Evolutionary conservation across 352 stramenopile species (phyloP), one percentile per base, ranked within the genome.

Genomic region (Globisporangium orthogonon): DNA sequence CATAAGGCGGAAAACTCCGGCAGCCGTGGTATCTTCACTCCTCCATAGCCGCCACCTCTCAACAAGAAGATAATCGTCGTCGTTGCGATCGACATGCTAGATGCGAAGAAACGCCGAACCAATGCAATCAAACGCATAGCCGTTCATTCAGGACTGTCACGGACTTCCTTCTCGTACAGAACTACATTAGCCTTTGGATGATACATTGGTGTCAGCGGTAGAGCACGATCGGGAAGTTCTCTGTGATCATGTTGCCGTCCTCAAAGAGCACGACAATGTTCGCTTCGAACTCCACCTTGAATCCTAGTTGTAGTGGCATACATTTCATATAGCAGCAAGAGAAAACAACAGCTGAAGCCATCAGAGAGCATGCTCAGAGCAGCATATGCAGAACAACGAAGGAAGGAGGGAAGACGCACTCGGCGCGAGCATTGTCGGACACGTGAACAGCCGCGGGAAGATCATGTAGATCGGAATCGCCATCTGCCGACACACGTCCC

Each of bases 401-500:
- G 2, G 9, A 29, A 33, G 15, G 11, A 31, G 33, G 5, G 23
- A 33, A 2, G 50, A 62, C 71, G 33, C 61, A 91, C 82, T 63
- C 31, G 81, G 70, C 14, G 83, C 91, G 53, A 91, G 64, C 79
- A 96, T 93, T n/a, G 89, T 94, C 10, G 91, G 90, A 54, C 89
- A 97, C 0, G 90, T 96, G 60, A 97, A 97, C 23, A 97, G 73
- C 4, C 91, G 76, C 0, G 92, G 92, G 50, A 98, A 95, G 54
- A 97, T 91, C 88, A 97, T 97, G 78, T 97, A 97, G 59, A 98
- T 95, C 6, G 92, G 92, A 49, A 98, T 96, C 29, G 77, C 71
- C 50, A 98, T 76, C 71, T 94, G 78, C 7, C 85, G 74, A 52
- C 81, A 94, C 13, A 97, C 83, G 50, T 97, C 89, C 4, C 92